Evolutionary conservation across 768 basidiomycete genomes (phyloP).

Genomic region (Suillus occidentalis): DNA sequence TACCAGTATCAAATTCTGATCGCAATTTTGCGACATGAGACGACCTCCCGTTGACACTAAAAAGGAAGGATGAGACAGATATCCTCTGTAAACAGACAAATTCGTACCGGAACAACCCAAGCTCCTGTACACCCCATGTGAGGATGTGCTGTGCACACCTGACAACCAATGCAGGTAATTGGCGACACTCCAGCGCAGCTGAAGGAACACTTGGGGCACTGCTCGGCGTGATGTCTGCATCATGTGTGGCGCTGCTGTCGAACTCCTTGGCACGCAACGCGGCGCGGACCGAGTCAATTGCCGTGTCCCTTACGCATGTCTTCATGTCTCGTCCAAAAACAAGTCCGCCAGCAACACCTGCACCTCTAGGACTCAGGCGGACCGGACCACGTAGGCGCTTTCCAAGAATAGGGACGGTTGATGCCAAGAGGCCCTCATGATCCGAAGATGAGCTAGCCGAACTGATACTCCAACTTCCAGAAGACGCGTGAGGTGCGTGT

Average conservation of each 20-base stretch:
- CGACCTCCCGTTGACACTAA: conserved; percentile 79
- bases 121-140: conserved; percentile 82
- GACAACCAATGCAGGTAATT: conserved; percentile 74
- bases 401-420: conserved; percentile 54
- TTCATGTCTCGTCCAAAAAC: conserved; percentile 69
- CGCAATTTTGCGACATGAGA: conserved; percentile 76
- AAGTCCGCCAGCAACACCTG: conserved; percentile 44
- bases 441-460: conserved; percentile 53
- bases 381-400: conserved; percentile 55
- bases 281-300: conserved; percentile 34
- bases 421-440: conserved; percentile 40
- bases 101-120: conserved; percentile 80
- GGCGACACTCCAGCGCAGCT: conserved; percentile 44
- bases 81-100: background rate
- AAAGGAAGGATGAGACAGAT: conserved; percentile 13
- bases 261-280: conserved; percentile 9
- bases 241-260: conserved; percentile 2
- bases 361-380: conserved; percentile 33
- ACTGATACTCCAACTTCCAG: conserved; percentile 53
- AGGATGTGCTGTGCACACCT: conserved; percentile 82
- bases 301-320: conserved; percentile 56
- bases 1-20: conserved; percentile 80
- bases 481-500: conserved; percentile 62
- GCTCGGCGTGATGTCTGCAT: background rate
- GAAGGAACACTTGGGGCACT: conserved; percentile 20